These are phyloP conservation scores for Trichoderma gracile DNA, from an alignment of 2,329 filamentous ascomycete genomes.

Conservation along the genomic window DNA sequence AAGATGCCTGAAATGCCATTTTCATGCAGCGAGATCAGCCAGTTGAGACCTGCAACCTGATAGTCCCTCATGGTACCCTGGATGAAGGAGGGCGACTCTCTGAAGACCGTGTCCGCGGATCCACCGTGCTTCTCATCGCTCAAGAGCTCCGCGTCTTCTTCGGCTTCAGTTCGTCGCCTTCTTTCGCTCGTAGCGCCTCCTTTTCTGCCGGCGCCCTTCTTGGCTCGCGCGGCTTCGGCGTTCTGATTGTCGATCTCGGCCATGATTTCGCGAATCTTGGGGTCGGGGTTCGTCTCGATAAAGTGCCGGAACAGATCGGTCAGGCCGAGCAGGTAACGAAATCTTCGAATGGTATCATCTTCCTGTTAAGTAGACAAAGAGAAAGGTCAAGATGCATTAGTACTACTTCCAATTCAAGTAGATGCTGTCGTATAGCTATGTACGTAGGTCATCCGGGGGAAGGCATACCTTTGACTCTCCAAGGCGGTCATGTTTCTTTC, in stretches of 20 bases:
- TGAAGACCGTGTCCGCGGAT: conserved; percentile 84
- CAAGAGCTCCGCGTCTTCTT: conserved; percentile 87
- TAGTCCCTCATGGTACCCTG: conserved; percentile 93
- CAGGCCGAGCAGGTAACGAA: conserved; percentile 89
- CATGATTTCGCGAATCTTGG: conserved; percentile 91
- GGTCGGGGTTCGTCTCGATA: conserved; percentile 95
- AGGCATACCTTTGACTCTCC: conserved; percentile 81
- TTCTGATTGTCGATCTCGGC: conserved; percentile 93
- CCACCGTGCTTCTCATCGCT: conserved; percentile 88
- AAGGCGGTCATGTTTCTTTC: conserved; percentile 89
- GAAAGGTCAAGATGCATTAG: not conserved
- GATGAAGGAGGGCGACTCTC: conserved; percentile 90
- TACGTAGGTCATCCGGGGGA: not conserved
- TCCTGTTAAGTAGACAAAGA: conserved; percentile 56
- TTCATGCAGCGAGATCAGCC: conserved; percentile 95
- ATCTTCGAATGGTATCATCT: conserved; percentile 91
- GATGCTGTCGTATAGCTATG: not conserved
- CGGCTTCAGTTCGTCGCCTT: conserved; percentile 87
- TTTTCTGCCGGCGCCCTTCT: conserved; percentile 75
- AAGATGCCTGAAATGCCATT: conserved; percentile 98
- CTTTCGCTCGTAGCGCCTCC: conserved; percentile 79
- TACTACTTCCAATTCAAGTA: not conserved
- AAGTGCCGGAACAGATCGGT: conserved; percentile 98
- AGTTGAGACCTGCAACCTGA: conserved; percentile 92
- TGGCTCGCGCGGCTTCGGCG: conserved; percentile 67